Conservation (phyloP, 2,329 filamentous ascomycete genomes). For the Xylariaceae sp. region DNA sequence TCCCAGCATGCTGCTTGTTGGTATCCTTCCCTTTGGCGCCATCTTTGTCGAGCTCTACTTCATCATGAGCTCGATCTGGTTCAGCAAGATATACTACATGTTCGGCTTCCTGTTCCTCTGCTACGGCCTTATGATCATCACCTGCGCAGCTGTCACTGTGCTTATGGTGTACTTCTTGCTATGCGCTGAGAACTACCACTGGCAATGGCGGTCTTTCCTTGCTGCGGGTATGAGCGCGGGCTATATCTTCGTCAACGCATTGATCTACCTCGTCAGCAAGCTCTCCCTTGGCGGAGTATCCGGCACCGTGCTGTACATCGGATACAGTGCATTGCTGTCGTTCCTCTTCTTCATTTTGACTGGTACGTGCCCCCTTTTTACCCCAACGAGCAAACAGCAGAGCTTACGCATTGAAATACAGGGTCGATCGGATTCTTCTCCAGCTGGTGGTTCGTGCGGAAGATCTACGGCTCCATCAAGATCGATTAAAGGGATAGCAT, state of each 20-base stretch:
- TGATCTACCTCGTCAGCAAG: slow-evolving; percentile 87
- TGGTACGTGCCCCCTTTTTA: slow-evolving; percentile 53
- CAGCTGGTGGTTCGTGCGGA: slow-evolving; percentile 88
- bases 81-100: slow-evolving; percentile 99
- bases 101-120: slow-evolving; percentile 98
- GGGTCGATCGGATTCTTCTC: slow-evolving; percentile 94
- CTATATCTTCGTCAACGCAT: slow-evolving; percentile 87
- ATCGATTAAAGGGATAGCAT: slow-evolving; percentile 59
- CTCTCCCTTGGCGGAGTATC: slow-evolving; percentile 79
- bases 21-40: slow-evolving; percentile 87
- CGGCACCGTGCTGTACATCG: slow-evolving; percentile 84
- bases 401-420: slow-evolving; percentile 43
- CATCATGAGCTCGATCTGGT: slow-evolving; percentile 99
- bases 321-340: slow-evolving; percentile 84
- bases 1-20: slow-evolving; percentile 86
- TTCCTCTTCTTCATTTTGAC: slow-evolving; percentile 91
- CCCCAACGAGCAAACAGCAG: background rate
- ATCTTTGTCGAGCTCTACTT: slow-evolving; percentile 99
- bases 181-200: slow-evolving; percentile 95
- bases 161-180: slow-evolving; percentile 95
- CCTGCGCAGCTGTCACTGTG: slow-evolving; percentile 84
- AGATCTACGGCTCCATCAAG: slow-evolving; percentile 97
- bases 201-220: slow-evolving; percentile 95
- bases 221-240: slow-evolving; percentile 84
- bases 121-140: slow-evolving; percentile 96